A percentile compares a stretch with the other conserved stretches of the same genome.
Conservation (phyloP, 768 basidiomycete species). For the Pisolithus tinctorius region DNA sequence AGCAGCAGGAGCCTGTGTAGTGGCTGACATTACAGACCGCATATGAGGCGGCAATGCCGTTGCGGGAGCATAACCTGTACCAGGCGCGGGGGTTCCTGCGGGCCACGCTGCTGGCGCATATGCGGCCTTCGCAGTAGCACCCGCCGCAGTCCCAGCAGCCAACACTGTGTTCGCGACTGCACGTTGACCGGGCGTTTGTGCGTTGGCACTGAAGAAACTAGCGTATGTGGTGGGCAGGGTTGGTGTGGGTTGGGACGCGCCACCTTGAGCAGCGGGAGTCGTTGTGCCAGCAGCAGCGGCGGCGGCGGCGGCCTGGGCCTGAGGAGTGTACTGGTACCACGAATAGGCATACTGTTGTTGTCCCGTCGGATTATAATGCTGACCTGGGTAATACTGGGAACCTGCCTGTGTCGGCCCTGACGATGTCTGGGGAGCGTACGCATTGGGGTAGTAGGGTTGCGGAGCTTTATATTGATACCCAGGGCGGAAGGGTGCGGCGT, state of each 20-base stretch:
- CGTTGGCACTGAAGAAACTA: constrained; percentile 30
- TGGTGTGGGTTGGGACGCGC: constrained; percentile 20
- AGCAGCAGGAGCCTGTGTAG: constrained; percentile 16
- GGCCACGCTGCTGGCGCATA: constrained; percentile 25
- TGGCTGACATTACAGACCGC: constrained; percentile 16
- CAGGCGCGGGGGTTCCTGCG: constrained; percentile 13
- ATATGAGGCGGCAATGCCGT: constrained; percentile 37
- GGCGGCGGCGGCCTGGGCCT: constrained; percentile 14
- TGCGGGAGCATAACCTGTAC: constrained; percentile 25
- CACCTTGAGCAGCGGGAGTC: constrained; percentile 39
- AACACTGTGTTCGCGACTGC: constrained; percentile 53
- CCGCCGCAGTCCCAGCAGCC: constrained; percentile 12
- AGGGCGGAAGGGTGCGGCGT: constrained; percentile 27
- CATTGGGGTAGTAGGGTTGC: constrained; percentile 29
- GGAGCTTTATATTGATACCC: constrained; percentile 33
- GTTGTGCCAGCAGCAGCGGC: constrained; percentile 17
- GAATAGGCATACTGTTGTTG: constrained; percentile 38
- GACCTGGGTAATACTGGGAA: constrained; percentile 31
- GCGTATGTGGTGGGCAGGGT: constrained; percentile 34
- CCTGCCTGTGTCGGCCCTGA: constrained; percentile 21
- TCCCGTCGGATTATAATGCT: constrained; percentile 28
- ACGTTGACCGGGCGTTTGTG: constrained; percentile 33
- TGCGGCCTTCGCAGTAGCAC: constrained; percentile 16
- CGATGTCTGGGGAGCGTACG: constrained; percentile 20
- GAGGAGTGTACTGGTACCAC: constrained; percentile 40